Conservation (phyloP, 2,329 filamentous ascomycete genomes). For the Penicillium sp. region DNA sequence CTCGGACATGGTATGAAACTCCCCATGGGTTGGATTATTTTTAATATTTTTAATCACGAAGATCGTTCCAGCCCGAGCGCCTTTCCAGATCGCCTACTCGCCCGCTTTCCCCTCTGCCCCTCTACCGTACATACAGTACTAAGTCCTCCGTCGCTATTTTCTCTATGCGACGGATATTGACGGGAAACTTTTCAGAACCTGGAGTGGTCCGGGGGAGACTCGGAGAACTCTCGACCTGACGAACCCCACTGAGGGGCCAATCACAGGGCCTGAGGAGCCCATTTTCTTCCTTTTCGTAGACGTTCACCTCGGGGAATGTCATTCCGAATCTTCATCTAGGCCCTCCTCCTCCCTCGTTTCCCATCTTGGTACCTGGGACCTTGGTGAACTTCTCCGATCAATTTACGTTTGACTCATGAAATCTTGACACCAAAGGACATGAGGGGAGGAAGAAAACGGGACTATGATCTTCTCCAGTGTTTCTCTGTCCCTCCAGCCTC, state of each 20-base stretch:
- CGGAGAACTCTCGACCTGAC: conserved; percentile 33
- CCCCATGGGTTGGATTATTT: too few relatives aligned
- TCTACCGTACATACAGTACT: too few relatives aligned
- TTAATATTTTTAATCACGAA: neutral
- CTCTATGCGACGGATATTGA: conserved; percentile 25
- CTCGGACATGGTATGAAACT: conserved; percentile 19
- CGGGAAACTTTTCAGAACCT: conserved; percentile 22
- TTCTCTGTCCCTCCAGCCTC: neutral
- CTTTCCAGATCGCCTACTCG: conserved; percentile 5
- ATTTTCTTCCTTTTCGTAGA: neutral
- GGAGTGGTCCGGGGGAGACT: conserved; percentile 29
- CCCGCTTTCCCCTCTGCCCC: neutral
- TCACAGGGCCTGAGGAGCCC: neutral
- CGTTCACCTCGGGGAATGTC: conserved; percentile 30
- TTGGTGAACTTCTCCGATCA: neutral
- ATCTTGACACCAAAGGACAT: too few relatives aligned
- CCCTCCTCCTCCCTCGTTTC: neutral
- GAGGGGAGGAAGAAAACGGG: neutral
- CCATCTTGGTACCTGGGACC: neutral
- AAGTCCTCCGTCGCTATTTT: too few relatives aligned
- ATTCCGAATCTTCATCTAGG: conserved; percentile 18
- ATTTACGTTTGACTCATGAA: conserved; percentile 11
- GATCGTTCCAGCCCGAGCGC: conserved; percentile 8
- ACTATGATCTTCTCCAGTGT: neutral
- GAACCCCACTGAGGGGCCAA: conserved; percentile 12